Evolutionary conservation across 116 monocot species (phyloP), one percentile per base, ranked within the genome.

Genomic region (Zostera marina): DNA sequence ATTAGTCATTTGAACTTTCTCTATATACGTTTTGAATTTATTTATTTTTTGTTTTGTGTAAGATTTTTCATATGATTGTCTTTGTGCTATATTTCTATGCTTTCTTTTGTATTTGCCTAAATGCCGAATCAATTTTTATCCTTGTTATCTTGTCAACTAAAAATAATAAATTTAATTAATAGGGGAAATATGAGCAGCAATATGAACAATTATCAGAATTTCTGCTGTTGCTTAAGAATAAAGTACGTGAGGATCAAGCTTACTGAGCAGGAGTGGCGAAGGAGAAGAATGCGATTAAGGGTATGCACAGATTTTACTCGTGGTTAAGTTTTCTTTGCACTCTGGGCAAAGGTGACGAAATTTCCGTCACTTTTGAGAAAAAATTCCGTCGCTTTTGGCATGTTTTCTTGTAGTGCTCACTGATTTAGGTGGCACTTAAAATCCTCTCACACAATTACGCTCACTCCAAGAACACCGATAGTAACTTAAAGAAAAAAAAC

Each of bases 251-350:
- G 42, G 73, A n/a, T n/a, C n/a, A n/a, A 85, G 41, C 78, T 98
- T 71, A 85, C 96, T 7, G 82, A 89, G n/a, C 84, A 98, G 74
- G 96, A 98, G 43, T 98, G 96, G 96, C 85, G 90, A 11, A 62
- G 90, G 25, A 83, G 96, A 45, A 98, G 90, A 86, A 98, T 98
- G 96, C 80, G 80, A 74, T 89, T 85, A 86, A 77, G 96, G 90
- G 96, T 89, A 54, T 32, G n/a, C n/a, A 32, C 53, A 43, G 14
- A 68, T 13, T 24, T 41, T 8, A 58, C 24, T 20, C 59, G 12
- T 25, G 60, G 46, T 61, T 25, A 1, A 45, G 25, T 55, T 21
- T 56, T 4, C 49, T 51, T 19, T n/a, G n/a, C n/a, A n/a, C n/a
- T n/a, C n/a, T n/a, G n/a, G n/a, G n/a, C n/a, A n/a, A n/a, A n/a